A percentile compares a stretch with the other conserved stretches of the same genome.
Evolutionary conservation across 768 basidiomycete genomes (phyloP).

Genomic region (Naganishia vishniacii): DNA sequence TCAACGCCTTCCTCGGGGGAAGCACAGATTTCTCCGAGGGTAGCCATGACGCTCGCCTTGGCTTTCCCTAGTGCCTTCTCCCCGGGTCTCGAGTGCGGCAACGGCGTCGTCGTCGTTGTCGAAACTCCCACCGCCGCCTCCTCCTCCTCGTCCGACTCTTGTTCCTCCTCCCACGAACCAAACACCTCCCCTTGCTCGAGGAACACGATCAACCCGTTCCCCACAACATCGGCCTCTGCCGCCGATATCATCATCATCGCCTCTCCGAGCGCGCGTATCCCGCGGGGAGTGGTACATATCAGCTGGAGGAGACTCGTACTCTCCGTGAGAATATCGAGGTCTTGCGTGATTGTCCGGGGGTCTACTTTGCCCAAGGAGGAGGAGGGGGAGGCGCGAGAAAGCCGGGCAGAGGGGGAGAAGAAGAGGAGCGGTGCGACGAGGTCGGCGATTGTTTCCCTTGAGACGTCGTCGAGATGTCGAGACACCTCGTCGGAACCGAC

Average conservation of each 20-base stretch:
- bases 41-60: slow-evolving; percentile 7
- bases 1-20: background rate
- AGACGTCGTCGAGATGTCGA: no score
- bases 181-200: slow-evolving; percentile 2
- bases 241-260: background rate
- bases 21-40: slow-evolving; percentile 4
- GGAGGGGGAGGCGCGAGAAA: no score
- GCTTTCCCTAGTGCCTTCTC: background rate
- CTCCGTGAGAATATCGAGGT: background rate
- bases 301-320: background rate
- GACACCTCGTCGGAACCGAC: no score
- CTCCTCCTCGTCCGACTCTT: background rate
- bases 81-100: background rate
- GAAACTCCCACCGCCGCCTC: background rate
- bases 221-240: background rate
- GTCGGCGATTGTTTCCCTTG: background rate
- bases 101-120: no score
- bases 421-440: background rate
- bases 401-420: background rate
- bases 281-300: background rate
- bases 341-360: background rate
- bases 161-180: background rate
- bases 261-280: background rate
- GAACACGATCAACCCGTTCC: background rate
- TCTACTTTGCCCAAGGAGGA: no score